phyloP scores from a whole-genome alignment of 345 rosid species.

The Theobroma cacao region DNA sequence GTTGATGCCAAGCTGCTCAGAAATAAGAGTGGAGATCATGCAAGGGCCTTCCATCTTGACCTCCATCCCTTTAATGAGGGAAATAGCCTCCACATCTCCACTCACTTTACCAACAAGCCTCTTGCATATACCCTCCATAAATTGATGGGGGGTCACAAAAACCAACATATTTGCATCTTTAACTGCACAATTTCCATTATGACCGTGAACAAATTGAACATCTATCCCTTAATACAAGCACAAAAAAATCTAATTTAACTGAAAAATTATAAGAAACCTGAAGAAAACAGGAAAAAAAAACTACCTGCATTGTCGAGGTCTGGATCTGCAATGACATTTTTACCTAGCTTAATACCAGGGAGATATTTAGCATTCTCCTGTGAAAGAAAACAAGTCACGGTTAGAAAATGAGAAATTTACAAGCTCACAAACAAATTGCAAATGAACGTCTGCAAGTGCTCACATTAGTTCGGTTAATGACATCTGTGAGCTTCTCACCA shows the following conservation, averaged over 20 bases:
- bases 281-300: constrained; percentile 14
- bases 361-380: constrained; percentile 92
- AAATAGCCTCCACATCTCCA: constrained; percentile 69
- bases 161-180: constrained; percentile 87
- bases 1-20: constrained; percentile 64
- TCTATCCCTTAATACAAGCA: background rate
- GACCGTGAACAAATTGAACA: background rate
- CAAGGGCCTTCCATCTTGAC: constrained; percentile 92
- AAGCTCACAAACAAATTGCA: background rate
- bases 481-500: constrained; percentile 91
- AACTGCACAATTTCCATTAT: constrained; percentile 41
- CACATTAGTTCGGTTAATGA: constrained; percentile 82
- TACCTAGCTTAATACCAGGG: constrained; percentile 88
- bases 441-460: constrained; percentile 13
- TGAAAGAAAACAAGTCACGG: background rate
- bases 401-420: constrained; percentile 5
- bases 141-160: constrained; percentile 93
- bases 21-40: constrained; percentile 84
- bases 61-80: constrained; percentile 97
- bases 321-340: constrained; percentile 80
- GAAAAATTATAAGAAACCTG: background rate
- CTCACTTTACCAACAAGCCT: constrained; percentile 65
- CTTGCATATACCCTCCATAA: constrained; percentile 86
- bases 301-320: constrained; percentile 88
- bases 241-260: background rate